These are phyloP conservation scores for Candida glaebosa DNA, from an alignment of 805 yeast species.

Conservation along the genomic window DNA sequence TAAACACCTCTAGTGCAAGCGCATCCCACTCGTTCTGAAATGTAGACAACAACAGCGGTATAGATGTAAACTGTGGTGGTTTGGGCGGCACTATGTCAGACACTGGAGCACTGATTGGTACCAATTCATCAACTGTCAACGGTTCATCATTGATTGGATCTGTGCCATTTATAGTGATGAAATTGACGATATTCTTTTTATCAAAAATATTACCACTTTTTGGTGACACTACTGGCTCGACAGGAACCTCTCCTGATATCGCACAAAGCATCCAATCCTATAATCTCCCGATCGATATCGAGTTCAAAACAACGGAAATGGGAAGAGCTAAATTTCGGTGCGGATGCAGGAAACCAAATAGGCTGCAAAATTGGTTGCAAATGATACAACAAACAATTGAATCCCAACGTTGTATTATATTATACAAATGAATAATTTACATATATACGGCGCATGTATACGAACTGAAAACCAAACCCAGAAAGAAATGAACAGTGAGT, in stretches of 20 bases:
- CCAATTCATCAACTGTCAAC: constrained; percentile 53
- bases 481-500: background rate
- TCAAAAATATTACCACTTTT: constrained; percentile 73
- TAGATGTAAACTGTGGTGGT: constrained; percentile 56
- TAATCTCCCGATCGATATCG: constrained; percentile 13
- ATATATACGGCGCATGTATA: background rate
- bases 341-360: background rate
- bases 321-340: background rate
- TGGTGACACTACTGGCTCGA: constrained; percentile 74
- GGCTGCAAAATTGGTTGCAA: constrained; percentile 1
- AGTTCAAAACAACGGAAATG: background rate
- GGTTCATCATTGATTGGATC: constrained; percentile 78
- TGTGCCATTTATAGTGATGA: constrained; percentile 57
- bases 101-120: constrained; percentile 28
- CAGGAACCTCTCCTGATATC: constrained; percentile 67
- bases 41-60: constrained; percentile 71
- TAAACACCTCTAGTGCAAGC: constrained; percentile 73
- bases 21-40: constrained; percentile 93
- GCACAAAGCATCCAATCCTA: constrained; percentile 14
- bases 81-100: constrained; percentile 30
- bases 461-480: background rate
- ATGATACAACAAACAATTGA: background rate
- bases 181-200: constrained; percentile 52
- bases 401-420: background rate
- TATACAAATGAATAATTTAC: background rate